Base-by-base conservation (phyloP, 2,329 filamentous ascomycete species). In the Davidsoniella neocaledoniae region DNA sequence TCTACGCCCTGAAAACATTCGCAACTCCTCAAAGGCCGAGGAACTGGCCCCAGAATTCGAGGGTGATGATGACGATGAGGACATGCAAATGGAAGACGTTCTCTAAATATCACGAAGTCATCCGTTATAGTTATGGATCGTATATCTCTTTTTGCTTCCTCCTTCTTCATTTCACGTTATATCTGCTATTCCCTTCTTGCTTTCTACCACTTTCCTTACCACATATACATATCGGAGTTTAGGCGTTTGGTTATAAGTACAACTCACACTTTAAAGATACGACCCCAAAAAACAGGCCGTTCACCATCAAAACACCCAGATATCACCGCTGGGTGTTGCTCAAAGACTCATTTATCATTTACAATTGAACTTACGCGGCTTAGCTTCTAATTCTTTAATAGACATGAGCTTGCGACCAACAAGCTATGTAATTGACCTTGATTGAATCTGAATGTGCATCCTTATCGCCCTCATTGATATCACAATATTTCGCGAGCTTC, bases 71-170 rank as follows among this genome's bases (percentile, higher is more conserved):
- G 74, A 75, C 14, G 83, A 85, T 23, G 77, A 80, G 19, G 75
- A 77, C 19, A 72, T 80, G 48, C 69, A 81, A 51, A 87, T 91
- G 74, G 84, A 90, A 63, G 84, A 87, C 63, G 82, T 88, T n/a
- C 58, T 53, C 16, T 53, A 43, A 40, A 33, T 8, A 19, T 12
- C 26, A 14, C 10, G 16, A 19, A 16, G 29, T 21, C 17, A 17
- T 26, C 12, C 38, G 12, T n/a, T 9, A 16, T 39, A 19, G 14
- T 23, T 8, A 21, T 9, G 12, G 10, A 4, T 38, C 33, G 21
- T 25, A n/a, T 40, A 21, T 26, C 19, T 26, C 36, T 23, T 40
- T 9, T 33, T 10, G 26, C 17, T 19, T 19, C 19, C 19, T 47
- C 26, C 9, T 40, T 10, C 21, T 14, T 36, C 16, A 7, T 16